Evolutionary conservation across 202 grass and related monocot species (phyloP), one percentile per base, ranked within the genome.

Genomic region (Panicum virgatum): DNA sequence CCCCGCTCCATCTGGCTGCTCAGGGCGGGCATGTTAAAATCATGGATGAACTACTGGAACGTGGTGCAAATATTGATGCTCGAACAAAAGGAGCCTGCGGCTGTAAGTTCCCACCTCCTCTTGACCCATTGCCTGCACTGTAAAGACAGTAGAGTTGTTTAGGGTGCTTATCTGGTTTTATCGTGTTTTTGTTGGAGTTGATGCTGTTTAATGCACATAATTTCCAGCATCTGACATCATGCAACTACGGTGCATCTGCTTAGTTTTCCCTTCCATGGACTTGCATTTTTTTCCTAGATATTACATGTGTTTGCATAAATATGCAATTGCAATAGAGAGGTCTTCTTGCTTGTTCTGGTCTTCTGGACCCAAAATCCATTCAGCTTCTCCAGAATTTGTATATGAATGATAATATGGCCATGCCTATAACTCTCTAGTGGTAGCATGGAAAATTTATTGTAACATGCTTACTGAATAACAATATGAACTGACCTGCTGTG

Each of bases 61-160:
- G 92, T 43, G 96, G 96, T 80, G 96, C 96, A 66, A 86, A 98
- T 82, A 98, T 98, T 51, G 96, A 98, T 76, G 96, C 96, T 75
- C 85, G 92, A 80, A 98, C 96, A 30, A 95, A 98, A 87, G 92
- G 92, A 36, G 90, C 96, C 59, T 98, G 96, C 10, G 96, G 96
- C 80, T 98, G 96, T 98, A 98, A 91, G 92, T 88, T 67, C 14
- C 37, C 9, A 20, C 40, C 62, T 25, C 34, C 86, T 39, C 7
- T 7, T 39, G 48, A 64, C 10, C 39, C 23, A 14, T 65, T 81
- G 7, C 68, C 19, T 71, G 27, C 1, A 14, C 68, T 44, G 19
- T 59, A 20, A n/a, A 5, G 7, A 11, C 32, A 59, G 12, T 26
- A 65, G 15, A 43, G 27, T 56, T 50, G 32, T 60, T 32, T 36